Evolutionary conservation across 2,329 filamentous ascomycete species (phyloP).

Genomic region (Verticillium nubilum): DNA sequence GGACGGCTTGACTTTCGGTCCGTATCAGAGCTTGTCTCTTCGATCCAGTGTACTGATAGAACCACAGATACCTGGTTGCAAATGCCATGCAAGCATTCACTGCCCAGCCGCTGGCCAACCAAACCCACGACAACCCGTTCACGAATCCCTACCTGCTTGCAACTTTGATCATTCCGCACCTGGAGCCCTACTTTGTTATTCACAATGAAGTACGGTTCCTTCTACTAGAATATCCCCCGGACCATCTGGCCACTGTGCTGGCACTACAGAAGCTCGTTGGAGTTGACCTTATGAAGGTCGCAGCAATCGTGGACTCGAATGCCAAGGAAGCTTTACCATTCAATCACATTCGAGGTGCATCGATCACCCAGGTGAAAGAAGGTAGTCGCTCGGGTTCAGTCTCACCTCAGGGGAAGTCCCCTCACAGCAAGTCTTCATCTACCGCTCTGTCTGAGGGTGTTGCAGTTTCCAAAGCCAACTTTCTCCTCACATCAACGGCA

Average conservation of each 20-base stretch:
- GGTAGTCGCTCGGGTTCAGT: slow-evolving; percentile 2
- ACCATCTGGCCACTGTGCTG: slow-evolving; percentile 50
- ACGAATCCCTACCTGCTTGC: slow-evolving; percentile 49
- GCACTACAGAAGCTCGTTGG: slow-evolving; percentile 55
- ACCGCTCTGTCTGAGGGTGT: slow-evolving; percentile 12
- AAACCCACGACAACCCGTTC: slow-evolving; percentile 49
- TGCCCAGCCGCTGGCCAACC: slow-evolving; percentile 41
- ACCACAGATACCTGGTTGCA: slow-evolving; percentile 50
- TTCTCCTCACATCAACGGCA: slow-evolving; percentile 50
- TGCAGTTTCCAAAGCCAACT: slow-evolving; percentile 47
- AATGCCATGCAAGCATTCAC: slow-evolving; percentile 56
- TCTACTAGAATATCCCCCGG: slow-evolving; percentile 52
- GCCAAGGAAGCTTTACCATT: slow-evolving; percentile 30
- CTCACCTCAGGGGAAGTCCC: slow-evolving; percentile 3
- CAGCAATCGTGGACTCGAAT: slow-evolving; percentile 46
- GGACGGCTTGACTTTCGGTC: slow-evolving; percentile 56
- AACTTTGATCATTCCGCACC: slow-evolving; percentile 52
- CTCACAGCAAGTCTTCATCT: background rate
- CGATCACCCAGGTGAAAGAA: slow-evolving; percentile 17
- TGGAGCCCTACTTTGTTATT: slow-evolving; percentile 53
- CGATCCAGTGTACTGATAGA: background rate
- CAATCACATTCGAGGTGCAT: slow-evolving; percentile 30
- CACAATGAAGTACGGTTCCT: slow-evolving; percentile 50
- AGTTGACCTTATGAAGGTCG: slow-evolving; percentile 50
- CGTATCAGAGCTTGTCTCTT: slow-evolving; percentile 9